Conservation (phyloP, 2,329 filamentous ascomycete species). For the Fusarium succisae region DNA sequence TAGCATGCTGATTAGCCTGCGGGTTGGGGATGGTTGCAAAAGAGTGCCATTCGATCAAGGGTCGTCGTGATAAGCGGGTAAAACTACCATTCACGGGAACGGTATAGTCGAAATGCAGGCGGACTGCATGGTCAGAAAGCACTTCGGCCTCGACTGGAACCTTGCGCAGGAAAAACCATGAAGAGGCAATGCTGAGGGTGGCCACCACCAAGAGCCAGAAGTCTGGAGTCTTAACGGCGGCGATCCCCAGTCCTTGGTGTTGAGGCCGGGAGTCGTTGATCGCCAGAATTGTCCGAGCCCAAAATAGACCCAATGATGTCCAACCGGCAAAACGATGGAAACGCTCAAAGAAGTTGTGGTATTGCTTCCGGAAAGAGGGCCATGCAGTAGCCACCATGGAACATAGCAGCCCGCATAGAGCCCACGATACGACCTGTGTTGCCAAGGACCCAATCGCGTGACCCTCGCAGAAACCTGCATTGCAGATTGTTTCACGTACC, state of each 20-base stretch:
- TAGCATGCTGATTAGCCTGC: constrained; percentile 40
- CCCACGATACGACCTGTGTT: constrained; percentile 61
- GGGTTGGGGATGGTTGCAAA: constrained; percentile 78
- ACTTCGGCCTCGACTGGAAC: constrained; percentile 71
- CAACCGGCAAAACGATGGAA: constrained; percentile 80
- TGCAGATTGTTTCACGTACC: constrained; percentile 49
- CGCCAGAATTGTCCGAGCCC: constrained; percentile 68
- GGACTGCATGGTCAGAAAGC: constrained; percentile 77
- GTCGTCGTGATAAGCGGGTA: constrained; percentile 67
- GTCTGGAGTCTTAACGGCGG: constrained; percentile 51
- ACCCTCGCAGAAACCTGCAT: constrained; percentile 43
- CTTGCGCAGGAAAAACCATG: constrained; percentile 77
- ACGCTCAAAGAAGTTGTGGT: constrained; percentile 76
- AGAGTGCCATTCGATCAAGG: constrained; percentile 77
- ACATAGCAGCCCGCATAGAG: constrained; percentile 66
- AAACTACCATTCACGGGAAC: constrained; percentile 60
- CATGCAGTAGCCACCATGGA: constrained; percentile 70
- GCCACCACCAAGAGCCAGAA: constrained; percentile 76
- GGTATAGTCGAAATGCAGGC: constrained; percentile 74
- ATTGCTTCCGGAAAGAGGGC: constrained; percentile 68
- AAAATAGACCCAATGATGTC: constrained; percentile 71
- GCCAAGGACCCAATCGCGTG: constrained; percentile 51
- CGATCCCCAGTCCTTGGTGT: constrained; percentile 47
- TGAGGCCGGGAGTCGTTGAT: constrained; percentile 55
- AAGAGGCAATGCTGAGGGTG: constrained; percentile 72